Conservation (phyloP, 2,329 filamentous ascomycete species). For the Phaeoacremonium minimum region DNA sequence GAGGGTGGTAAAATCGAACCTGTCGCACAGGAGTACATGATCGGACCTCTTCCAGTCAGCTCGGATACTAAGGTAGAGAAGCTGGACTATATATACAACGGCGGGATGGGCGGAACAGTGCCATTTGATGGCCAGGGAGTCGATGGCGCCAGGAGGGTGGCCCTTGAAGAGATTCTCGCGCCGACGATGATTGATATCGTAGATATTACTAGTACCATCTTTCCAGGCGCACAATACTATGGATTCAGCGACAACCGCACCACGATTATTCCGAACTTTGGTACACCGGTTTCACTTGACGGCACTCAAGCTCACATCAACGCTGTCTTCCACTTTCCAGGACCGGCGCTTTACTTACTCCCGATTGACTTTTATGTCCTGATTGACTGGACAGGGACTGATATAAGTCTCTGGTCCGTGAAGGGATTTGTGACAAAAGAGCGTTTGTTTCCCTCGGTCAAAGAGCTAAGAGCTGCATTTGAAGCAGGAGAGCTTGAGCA, state of each 20-base stretch:
- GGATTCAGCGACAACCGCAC: slow-evolving; percentile 33
- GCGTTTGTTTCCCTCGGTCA: slow-evolving; percentile 34
- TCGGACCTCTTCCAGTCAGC: slow-evolving; percentile 45
- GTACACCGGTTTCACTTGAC: slow-evolving; percentile 16
- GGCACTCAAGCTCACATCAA: slow-evolving; percentile 19
- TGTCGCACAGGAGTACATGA: slow-evolving; percentile 33
- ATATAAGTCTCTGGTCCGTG: slow-evolving; percentile 44
- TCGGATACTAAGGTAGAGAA: slow-evolving; percentile 31
- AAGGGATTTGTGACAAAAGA: slow-evolving; percentile 44
- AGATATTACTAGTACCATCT: slow-evolving; percentile 40
- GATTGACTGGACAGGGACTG: slow-evolving; percentile 43
- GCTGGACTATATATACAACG: slow-evolving; percentile 32
- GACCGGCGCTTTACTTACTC: slow-evolving; percentile 35
- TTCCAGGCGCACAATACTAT: slow-evolving; percentile 22
- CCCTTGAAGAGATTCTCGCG: slow-evolving; percentile 22
- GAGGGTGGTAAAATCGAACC: not conserved
- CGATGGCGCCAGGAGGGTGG: slow-evolving; percentile 23
- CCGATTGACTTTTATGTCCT: slow-evolving; percentile 39
- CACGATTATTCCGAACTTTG: slow-evolving; percentile 12
- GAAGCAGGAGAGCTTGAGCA: not conserved
- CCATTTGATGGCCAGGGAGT: not conserved
- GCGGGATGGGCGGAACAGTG: slow-evolving; percentile 16
- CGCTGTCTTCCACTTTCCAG: slow-evolving; percentile 32
- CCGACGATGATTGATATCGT: slow-evolving; percentile 26
- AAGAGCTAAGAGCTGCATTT: not conserved